phyloP scores from a whole-genome alignment of 1,284 basidiomycete genomes.

The Apiotrichum mycotoxinovorans region DNA sequence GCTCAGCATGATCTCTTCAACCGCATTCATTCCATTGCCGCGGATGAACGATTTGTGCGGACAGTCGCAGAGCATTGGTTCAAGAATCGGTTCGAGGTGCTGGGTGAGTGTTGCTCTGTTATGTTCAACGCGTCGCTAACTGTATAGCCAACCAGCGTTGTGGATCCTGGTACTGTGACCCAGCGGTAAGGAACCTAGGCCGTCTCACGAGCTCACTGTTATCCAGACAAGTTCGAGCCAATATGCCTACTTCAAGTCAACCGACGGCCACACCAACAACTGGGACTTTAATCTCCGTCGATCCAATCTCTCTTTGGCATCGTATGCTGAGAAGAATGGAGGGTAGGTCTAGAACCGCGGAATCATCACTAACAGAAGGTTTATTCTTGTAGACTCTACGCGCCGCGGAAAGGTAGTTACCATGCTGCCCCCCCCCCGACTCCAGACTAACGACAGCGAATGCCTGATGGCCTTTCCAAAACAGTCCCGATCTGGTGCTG shows the following conservation, averaged over 20 bases:
- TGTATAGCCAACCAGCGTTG: slow-evolving; percentile 87
- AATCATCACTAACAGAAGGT: slow-evolving; percentile 51
- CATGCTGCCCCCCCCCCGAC: no score
- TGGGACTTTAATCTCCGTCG: slow-evolving; percentile 84
- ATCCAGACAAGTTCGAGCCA: slow-evolving; percentile 50
- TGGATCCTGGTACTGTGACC: slow-evolving; percentile 89
- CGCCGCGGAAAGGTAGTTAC: slow-evolving; percentile 90
- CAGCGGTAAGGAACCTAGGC: slow-evolving; percentile 53
- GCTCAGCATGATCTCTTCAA: slow-evolving; percentile 67
- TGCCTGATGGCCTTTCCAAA: slow-evolving; percentile 91
- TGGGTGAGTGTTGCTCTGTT: slow-evolving; percentile 31
- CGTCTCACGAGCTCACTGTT: slow-evolving; percentile 4
- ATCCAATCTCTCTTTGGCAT: slow-evolving; percentile 77
- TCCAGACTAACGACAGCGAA: no score
- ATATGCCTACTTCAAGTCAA: slow-evolving; percentile 91
- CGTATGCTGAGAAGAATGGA: slow-evolving; percentile 56
- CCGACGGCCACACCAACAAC: slow-evolving; percentile 79
- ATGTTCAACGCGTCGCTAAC: neutral
- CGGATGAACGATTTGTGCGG: slow-evolving; percentile 69
- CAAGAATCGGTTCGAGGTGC: slow-evolving; percentile 34
- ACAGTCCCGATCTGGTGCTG: slow-evolving; percentile 95
- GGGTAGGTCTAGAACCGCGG: slow-evolving; percentile 55
- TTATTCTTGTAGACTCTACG: slow-evolving; percentile 89
- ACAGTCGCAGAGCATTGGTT: slow-evolving; percentile 58
- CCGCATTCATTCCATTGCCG: slow-evolving; percentile 75